phyloP scores from a whole-genome alignment of 495 filamentous ascomycete genomes.

The Neurospora sp. region DNA sequence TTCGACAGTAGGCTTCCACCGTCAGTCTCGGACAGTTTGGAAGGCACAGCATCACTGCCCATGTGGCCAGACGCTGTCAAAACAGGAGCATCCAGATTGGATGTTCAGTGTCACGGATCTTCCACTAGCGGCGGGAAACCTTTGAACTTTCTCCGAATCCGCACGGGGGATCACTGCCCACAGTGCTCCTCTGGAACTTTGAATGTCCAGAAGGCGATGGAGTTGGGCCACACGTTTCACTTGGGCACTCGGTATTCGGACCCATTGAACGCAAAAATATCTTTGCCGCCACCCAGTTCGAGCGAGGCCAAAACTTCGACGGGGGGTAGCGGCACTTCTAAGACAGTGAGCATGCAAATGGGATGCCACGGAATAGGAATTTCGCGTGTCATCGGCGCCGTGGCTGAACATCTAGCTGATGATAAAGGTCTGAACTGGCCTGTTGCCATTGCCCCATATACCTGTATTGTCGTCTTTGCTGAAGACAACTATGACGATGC shows the following conservation, averaged over 20 bases:
- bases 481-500: constrained; percentile 41
- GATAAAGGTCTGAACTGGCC: constrained; percentile 82
- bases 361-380: constrained; percentile 95
- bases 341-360: constrained; percentile 62
- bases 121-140: constrained; percentile 9
- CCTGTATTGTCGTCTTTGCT: constrained; percentile 56
- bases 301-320: constrained; percentile 8
- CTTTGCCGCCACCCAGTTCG: constrained; percentile 16
- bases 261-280: constrained; percentile 55
- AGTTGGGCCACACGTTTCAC: constrained; percentile 91
- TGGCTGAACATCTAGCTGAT: constrained; percentile 65
- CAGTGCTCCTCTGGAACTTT: constrained; percentile 54
- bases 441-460: constrained; percentile 72
- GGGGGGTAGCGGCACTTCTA: constrained; percentile 3
- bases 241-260: constrained; percentile 81
- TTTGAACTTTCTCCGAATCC: constrained; percentile 52
- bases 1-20: constrained; percentile 32
- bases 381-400: constrained; percentile 79
- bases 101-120: neutral
- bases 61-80: neutral
- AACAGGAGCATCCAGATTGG: neutral
- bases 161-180: constrained; percentile 61
- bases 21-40: constrained; percentile 1
- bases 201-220: constrained; percentile 62
- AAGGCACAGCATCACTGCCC: neutral